Percentiles rank a stretch among this genome's conserved stretches.
Evolutionary conservation across 768 basidiomycete species (phyloP).

Genomic region (Rhizopogon salebrosus): DNA sequence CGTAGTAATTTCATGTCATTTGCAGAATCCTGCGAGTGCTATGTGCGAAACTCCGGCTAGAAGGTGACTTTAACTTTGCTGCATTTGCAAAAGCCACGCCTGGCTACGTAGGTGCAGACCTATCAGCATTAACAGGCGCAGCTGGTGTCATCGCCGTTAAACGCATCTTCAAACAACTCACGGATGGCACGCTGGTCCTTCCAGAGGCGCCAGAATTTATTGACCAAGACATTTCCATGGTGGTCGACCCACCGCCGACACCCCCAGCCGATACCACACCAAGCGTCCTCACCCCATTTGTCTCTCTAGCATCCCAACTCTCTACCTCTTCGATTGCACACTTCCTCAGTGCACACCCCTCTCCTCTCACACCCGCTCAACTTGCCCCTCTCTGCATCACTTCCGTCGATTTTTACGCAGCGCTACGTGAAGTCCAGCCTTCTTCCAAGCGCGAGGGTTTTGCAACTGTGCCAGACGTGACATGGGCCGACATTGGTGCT

Average conservation of each 20-base stretch:
- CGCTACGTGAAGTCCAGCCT: slow-evolving; percentile 88
- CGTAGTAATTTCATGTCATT: background rate
- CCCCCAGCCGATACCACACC: slow-evolving; percentile 14
- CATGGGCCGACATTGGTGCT: slow-evolving; percentile 93
- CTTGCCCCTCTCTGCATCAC: slow-evolving; percentile 81
- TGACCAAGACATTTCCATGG: slow-evolving; percentile 30
- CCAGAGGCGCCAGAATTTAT: slow-evolving; percentile 30
- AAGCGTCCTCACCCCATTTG: slow-evolving; percentile 29
- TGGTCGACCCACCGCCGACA: slow-evolving; percentile 25
- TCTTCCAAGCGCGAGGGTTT: slow-evolving; percentile 98
- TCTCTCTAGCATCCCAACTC: slow-evolving; percentile 34
- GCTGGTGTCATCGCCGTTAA: slow-evolving; percentile 97
- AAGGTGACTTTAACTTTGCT: slow-evolving; percentile 84
- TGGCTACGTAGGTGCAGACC: slow-evolving; percentile 95
- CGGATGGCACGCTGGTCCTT: slow-evolving; percentile 57
- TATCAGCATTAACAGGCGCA: slow-evolving; percentile 85
- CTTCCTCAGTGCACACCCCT: slow-evolving; percentile 85
- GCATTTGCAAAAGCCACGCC: slow-evolving; percentile 90
- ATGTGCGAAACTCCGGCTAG: slow-evolving; percentile 76
- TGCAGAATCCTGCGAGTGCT: slow-evolving; percentile 85
- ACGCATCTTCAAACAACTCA: slow-evolving; percentile 82
- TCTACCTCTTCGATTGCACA: slow-evolving; percentile 73
- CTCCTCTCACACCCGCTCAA: slow-evolving; percentile 70
- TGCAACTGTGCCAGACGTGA: slow-evolving; percentile 92
- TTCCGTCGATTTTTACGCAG: slow-evolving; percentile 70